A percentile compares a stretch with the other conserved stretches of the same genome.
phyloP scores from a whole-genome alignment of 768 basidiomycete genomes.

The Lactifluus subvellereus region DNA sequence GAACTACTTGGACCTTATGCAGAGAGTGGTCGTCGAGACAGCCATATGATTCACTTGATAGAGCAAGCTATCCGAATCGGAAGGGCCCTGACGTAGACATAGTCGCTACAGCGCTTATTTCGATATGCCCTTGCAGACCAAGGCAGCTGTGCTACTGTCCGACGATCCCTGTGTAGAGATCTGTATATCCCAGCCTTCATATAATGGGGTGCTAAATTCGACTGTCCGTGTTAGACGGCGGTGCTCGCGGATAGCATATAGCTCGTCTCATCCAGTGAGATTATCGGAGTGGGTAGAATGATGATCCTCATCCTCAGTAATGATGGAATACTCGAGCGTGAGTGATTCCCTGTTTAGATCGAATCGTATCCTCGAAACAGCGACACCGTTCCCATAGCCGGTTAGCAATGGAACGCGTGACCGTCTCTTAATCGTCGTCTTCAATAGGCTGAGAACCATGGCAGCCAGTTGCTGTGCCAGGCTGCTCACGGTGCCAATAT shows the following conservation, averaged over 20 bases:
- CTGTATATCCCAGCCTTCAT: slow-evolving; percentile 84
- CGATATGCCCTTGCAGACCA: slow-evolving; percentile 64
- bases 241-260: slow-evolving; percentile 59
- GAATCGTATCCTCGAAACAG: slow-evolving; percentile 72
- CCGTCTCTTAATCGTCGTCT: slow-evolving; percentile 73
- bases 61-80: slow-evolving; percentile 46
- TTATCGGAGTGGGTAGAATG: slow-evolving; percentile 30
- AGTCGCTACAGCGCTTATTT: slow-evolving; percentile 31
- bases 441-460: slow-evolving; percentile 75
- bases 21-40: slow-evolving; percentile 70
- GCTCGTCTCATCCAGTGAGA: slow-evolving; percentile 56
- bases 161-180: slow-evolving; percentile 69
- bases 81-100: slow-evolving; percentile 29
- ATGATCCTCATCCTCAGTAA: slow-evolving; percentile 63
- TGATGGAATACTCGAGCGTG: slow-evolving; percentile 76
- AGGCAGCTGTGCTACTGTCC: slow-evolving; percentile 63
- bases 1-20: slow-evolving; percentile 70
- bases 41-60: slow-evolving; percentile 69
- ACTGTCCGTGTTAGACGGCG: slow-evolving; percentile 67
- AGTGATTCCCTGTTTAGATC: slow-evolving; percentile 80
- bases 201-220: slow-evolving; percentile 69
- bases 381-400: slow-evolving; percentile 77
- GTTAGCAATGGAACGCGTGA: slow-evolving; percentile 65
- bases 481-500: slow-evolving; percentile 57
- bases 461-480: slow-evolving; percentile 79